A percentile compares a stretch with the other conserved stretches of the same genome.
These are phyloP conservation scores for Helicosporidium sp. DNA, from an alignment of 139 green algal species.

Conservation along the genomic window DNA sequence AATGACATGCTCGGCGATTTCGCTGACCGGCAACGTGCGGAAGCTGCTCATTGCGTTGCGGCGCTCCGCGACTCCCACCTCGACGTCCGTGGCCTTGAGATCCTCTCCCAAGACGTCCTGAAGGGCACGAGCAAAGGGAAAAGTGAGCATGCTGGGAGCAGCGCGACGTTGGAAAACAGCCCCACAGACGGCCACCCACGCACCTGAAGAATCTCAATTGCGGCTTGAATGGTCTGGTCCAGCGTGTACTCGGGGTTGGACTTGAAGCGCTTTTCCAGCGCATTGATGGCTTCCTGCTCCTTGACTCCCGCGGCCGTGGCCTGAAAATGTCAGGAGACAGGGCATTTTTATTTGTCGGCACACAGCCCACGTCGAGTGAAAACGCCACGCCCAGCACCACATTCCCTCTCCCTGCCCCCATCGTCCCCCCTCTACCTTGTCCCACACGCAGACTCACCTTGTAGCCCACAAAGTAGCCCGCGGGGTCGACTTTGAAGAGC, in stretches of 20 bases:
- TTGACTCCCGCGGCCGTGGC: constrained; percentile 74
- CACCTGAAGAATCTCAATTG: constrained; percentile 29
- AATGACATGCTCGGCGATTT: too few species aligned
- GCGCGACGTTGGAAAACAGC: not conserved
- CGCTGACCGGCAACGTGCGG: too few species aligned
- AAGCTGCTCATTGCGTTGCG: constrained; percentile 17
- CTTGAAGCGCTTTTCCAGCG: constrained; percentile 92
- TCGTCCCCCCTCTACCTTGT: not conserved
- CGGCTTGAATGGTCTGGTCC: not conserved
- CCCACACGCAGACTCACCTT: constrained; percentile 34
- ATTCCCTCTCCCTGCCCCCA: too few species aligned
- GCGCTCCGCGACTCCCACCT: constrained; percentile 53
- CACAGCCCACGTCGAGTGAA: too few species aligned
- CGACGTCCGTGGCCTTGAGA: constrained; percentile 83
- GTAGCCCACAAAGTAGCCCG: constrained; percentile 94
- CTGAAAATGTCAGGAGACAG: too few species aligned
- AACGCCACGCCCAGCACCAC: too few species aligned
- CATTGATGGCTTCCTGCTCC: constrained; percentile 87
- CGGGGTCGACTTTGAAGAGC: constrained; percentile 94
- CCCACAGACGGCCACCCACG: not conserved
- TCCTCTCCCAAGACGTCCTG: constrained; percentile 86
- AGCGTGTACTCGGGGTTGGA: constrained; percentile 6
- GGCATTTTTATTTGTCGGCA: too few species aligned
- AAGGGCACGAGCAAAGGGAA: too few species aligned
- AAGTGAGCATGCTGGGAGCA: not conserved